A percentile compares a stretch with the other conserved stretches of the same genome.
phyloP scores from a whole-genome alignment of 768 basidiomycete genomes.

The Gloeopeniophorella convolvens region DNA sequence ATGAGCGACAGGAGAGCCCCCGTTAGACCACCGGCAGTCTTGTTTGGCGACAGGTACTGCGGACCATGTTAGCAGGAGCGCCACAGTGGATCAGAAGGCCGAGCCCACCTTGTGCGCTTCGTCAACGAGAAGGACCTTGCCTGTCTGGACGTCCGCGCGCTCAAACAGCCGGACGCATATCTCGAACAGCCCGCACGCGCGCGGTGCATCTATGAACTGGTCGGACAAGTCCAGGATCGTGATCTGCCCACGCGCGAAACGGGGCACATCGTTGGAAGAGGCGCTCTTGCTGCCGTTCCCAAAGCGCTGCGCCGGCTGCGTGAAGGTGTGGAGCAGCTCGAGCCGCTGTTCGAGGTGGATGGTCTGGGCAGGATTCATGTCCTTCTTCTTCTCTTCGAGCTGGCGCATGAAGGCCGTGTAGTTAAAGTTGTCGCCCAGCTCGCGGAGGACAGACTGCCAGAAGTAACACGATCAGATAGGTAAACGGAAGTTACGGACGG shows the following conservation, averaged over 20 bases:
- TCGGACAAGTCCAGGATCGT: slow-evolving; percentile 70
- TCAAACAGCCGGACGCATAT: slow-evolving; percentile 61
- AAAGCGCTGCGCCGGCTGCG: slow-evolving; percentile 33
- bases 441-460: slow-evolving; percentile 51
- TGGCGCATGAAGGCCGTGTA: slow-evolving; percentile 43
- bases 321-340: slow-evolving; percentile 51
- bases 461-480: not conserved
- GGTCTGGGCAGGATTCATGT: slow-evolving; percentile 52
- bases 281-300: not conserved
- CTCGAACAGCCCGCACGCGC: slow-evolving; percentile 66
- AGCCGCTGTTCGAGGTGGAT: slow-evolving; percentile 57
- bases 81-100: not conserved
- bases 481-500: not conserved
- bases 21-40: slow-evolving; percentile 46
- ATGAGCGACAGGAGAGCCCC: slow-evolving; percentile 51
- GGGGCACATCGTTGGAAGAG: slow-evolving; percentile 19
- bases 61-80: not conserved
- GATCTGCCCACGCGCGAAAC: slow-evolving; percentile 51
- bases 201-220: slow-evolving; percentile 60
- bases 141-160: slow-evolving; percentile 50
- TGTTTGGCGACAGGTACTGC: slow-evolving; percentile 52
- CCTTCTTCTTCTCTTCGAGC: slow-evolving; percentile 40
- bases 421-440: slow-evolving; percentile 53
- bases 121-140: slow-evolving; percentile 66
- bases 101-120: slow-evolving; percentile 68